Base-by-base conservation (phyloP, 768 basidiomycete genomes). In the Mycena kentingensis region DNA sequence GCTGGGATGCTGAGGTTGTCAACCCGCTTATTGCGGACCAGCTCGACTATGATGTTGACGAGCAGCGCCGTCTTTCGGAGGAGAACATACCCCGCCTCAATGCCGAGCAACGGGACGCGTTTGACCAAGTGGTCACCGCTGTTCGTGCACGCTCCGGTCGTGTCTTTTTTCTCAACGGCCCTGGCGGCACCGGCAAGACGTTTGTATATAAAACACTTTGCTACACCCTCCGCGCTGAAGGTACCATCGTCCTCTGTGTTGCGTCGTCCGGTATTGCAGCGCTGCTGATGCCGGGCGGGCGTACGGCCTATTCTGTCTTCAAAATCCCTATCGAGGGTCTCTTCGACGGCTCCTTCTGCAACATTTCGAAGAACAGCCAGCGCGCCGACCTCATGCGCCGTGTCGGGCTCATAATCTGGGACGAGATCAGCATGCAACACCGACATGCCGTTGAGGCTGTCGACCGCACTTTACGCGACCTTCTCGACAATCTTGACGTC, bases 191-290 rank as follows among this genome's bases (percentile, higher is more conserved):
- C 0, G 54, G 54, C 10, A 55, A 55, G 27, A 55, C 42, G 2
- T 54, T 54, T 13, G 47, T 54, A 21, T 54, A 54, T 21, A 54
- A 54, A 15, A 29, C 53, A 15, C n/a, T 54, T 3, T 38, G 38
- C 16, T 39, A 49, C 15, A 31, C 34, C 29, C 22, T 49, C 2
- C 46, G 53, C 10, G 38, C 45, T 2, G n/a, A 54, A 15, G 22
- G 1, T 2, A n/a, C 5, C 6, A 41, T 54, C 24, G 52, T 54
- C 2, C 38, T 54, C 3, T 54, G 52, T 21, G 46, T 54, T 0
- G 52, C 46, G 4, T 54, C 52, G 1, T 54, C 52, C 3, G 46
- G 52, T 2, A 48, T 54, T 4, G 19, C 46, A 1, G 52, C 46
- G 4, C 46, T 54, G 7, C 46, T 48, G 8, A 19, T 54, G 6